These are phyloP conservation scores for Spizellomyces sp. DNA, from an alignment of 192 early-diverging fungal genomes.

Conservation along the genomic window DNA sequence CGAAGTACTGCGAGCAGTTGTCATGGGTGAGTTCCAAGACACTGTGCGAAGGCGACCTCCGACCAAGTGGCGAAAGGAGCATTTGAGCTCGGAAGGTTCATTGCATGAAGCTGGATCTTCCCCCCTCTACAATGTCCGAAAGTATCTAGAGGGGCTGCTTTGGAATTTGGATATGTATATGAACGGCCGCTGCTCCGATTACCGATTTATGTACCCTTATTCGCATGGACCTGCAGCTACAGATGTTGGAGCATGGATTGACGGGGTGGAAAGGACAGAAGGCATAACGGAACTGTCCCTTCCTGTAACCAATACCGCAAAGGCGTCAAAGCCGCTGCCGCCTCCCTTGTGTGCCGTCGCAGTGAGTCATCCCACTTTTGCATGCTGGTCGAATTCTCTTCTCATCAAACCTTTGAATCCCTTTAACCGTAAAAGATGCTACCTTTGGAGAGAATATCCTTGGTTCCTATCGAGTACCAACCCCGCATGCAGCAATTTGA, in stretches of 20 bases:
- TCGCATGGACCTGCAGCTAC: neutral
- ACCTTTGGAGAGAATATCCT: neutral
- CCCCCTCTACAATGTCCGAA: neutral
- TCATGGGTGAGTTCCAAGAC: neutral
- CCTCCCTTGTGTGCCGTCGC: neutral
- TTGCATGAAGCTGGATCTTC: neutral
- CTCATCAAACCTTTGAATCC: neutral
- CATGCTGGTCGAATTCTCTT: neutral
- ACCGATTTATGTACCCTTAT: slow-evolving; percentile 4
- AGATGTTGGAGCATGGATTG: neutral
- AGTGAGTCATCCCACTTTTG: neutral
- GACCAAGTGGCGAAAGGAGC: neutral
- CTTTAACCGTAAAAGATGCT: neutral
- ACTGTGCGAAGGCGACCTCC: neutral
- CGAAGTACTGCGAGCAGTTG: neutral
- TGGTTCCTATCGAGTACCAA: neutral
- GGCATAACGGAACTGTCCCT: neutral
- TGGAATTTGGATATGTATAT: slow-evolving; percentile 18
- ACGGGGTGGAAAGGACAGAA: neutral
- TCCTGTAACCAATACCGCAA: neutral
- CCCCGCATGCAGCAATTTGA: neutral
- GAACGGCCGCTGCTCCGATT: slow-evolving; percentile 12
- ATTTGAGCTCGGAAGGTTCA: neutral
- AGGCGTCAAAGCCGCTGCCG: neutral
- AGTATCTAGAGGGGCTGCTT: slow-evolving; percentile 1